phyloP scores from a whole-genome alignment of 225 moss, liverwort and hornwort genomes.

The Climacium dendroides region DNA sequence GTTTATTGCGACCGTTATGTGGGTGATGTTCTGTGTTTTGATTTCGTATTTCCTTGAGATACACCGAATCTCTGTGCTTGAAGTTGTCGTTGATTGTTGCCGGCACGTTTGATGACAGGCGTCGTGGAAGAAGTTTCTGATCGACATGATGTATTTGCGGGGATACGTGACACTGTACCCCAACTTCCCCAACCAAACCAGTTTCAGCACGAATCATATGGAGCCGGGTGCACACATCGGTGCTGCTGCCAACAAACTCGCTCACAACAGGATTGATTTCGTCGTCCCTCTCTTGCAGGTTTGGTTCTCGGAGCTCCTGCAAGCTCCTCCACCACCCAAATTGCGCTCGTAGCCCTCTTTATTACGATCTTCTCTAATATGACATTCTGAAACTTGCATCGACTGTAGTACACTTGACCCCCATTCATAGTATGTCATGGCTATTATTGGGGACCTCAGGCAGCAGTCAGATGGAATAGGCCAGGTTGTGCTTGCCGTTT shows the following conservation, averaged over 20 bases:
- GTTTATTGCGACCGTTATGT: background rate
- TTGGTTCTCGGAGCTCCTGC: background rate
- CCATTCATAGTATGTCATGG: background rate
- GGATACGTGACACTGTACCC: conserved; percentile 92
- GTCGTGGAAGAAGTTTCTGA: conserved; percentile 96
- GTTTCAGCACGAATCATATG: conserved; percentile 90
- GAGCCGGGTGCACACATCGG: conserved; percentile 89
- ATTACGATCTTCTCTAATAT: no score
- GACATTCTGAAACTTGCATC: background rate
- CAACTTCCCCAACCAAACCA: conserved; percentile 85
- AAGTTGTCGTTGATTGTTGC: background rate
- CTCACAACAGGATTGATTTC: conserved; percentile 58
- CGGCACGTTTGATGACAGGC: conserved; percentile 23
- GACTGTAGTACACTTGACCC: background rate
- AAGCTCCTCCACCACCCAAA: background rate
- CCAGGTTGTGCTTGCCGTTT: background rate
- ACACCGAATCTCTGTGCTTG: background rate
- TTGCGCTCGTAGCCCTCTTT: background rate
- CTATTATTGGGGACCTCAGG: background rate
- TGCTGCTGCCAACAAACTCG: conserved; percentile 40
- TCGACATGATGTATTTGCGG: conserved; percentile 89
- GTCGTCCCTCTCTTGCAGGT: conserved; percentile 73
- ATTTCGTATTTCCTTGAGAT: no score
- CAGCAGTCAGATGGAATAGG: background rate
- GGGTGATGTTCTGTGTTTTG: background rate